phyloP scores from a whole-genome alignment of 2,329 filamentous ascomycete genomes.

The Samsoniella hepiali region DNA sequence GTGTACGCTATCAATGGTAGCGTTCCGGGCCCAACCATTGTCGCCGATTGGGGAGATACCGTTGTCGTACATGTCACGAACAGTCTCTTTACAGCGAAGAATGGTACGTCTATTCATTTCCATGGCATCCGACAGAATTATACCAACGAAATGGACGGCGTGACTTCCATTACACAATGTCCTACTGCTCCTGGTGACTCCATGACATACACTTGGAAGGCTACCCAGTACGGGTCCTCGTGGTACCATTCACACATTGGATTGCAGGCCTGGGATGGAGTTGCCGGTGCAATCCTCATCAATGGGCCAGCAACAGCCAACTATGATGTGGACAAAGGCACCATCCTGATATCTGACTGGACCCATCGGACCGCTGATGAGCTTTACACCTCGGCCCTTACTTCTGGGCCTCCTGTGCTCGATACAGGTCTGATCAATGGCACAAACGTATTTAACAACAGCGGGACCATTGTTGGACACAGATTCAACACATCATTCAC shows the following conservation, averaged over 20 bases:
- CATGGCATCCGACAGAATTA: slow-evolving; percentile 59
- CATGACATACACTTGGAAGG: slow-evolving; percentile 56
- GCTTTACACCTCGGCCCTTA: not conserved
- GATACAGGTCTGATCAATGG: slow-evolving; percentile 47
- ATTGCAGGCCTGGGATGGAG: slow-evolving; percentile 49
- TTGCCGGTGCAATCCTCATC: slow-evolving; percentile 59
- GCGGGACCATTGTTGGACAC: slow-evolving; percentile 28
- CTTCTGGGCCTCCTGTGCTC: slow-evolving; percentile 22
- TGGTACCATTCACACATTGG: slow-evolving; percentile 63
- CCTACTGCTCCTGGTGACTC: slow-evolving; percentile 48
- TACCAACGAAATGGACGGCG: slow-evolving; percentile 56
- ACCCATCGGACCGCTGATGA: slow-evolving; percentile 34
- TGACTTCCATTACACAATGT: slow-evolving; percentile 48
- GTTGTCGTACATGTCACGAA: slow-evolving; percentile 47
- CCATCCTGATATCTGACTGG: slow-evolving; percentile 59
- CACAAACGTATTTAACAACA: slow-evolving; percentile 23
- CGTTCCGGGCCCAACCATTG: slow-evolving; percentile 58
- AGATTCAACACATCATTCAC: slow-evolving; percentile 38
- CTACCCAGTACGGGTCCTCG: slow-evolving; percentile 51
- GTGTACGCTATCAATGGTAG: slow-evolving; percentile 52
- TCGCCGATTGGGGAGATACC: slow-evolving; percentile 49
- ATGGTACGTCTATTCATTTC: slow-evolving; percentile 59
- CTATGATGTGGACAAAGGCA: slow-evolving; percentile 63
- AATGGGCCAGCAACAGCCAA: slow-evolving; percentile 56
- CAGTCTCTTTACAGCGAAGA: slow-evolving; percentile 48